A percentile compares a stretch with the other conserved stretches of the same genome.
Evolutionary conservation across 2,329 filamentous ascomycete species (phyloP).

Genomic region (Diplodia corticola): DNA sequence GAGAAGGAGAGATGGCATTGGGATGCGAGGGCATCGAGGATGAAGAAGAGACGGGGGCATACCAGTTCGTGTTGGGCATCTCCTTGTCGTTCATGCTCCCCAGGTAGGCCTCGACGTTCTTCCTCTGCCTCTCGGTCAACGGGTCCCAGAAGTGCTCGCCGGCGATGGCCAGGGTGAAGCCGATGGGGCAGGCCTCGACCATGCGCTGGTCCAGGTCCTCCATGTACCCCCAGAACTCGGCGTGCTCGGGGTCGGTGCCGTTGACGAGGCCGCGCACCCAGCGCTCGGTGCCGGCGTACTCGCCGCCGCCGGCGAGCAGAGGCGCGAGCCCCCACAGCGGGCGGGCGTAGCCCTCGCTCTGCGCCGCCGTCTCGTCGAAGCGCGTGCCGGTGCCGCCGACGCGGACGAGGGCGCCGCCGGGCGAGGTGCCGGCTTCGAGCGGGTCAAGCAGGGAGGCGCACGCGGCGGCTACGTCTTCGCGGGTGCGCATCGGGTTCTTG

Average conservation of each 20-base stretch:
- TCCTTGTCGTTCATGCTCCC: constrained; percentile 79
- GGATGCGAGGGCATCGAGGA: not conserved
- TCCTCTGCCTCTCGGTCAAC: constrained; percentile 61
- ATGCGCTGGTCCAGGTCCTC: constrained; percentile 77
- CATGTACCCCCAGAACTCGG: constrained; percentile 76
- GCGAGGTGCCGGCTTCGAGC: constrained; percentile 70
- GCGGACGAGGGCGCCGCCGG: constrained; percentile 63
- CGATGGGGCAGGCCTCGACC: constrained; percentile 82
- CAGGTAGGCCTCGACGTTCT: constrained; percentile 70
- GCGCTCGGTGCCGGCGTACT: constrained; percentile 63
- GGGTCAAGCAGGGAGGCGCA: constrained; percentile 64
- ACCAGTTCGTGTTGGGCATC: constrained; percentile 66
- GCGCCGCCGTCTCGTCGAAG: constrained; percentile 75
- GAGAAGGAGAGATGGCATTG: not conserved
- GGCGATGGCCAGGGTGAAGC: constrained; percentile 71
- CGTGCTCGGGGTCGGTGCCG: constrained; percentile 68
- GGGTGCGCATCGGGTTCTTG: constrained; percentile 43
- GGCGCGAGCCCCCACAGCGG: constrained; percentile 75
- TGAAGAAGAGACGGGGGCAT: constrained; percentile 24
- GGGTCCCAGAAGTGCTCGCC: constrained; percentile 64
- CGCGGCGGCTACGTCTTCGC: constrained; percentile 46
- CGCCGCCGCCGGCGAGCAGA: constrained; percentile 66
- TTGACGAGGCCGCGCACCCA: constrained; percentile 71
- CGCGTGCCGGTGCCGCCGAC: constrained; percentile 71
- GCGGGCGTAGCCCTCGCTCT: constrained; percentile 73